These are phyloP conservation scores for Cordyceps cateniannulata DNA, from an alignment of 2,329 filamentous ascomycete genomes.

Conservation along the genomic window DNA sequence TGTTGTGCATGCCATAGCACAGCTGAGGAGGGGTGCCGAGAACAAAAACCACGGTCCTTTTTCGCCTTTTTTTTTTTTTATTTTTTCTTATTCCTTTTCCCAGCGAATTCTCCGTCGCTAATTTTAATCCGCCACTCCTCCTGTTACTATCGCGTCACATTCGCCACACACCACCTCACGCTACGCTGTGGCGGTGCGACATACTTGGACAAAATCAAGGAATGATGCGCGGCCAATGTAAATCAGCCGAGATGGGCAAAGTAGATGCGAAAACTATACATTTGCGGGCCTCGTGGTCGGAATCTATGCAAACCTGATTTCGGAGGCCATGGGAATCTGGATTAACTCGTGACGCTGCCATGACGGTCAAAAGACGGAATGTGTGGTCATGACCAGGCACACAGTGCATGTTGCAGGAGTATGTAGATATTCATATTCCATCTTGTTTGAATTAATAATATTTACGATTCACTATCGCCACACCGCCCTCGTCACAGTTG, in stretches of 20 bases:
- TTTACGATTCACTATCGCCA: not conserved
- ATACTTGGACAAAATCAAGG: not conserved
- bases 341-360: not conserved
- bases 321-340: not conserved
- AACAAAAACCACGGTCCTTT: not conserved
- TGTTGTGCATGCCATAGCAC: not conserved
- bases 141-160: too few species aligned
- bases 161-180: not conserved
- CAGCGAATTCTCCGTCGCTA: not conserved
- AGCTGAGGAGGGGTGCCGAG: not conserved
- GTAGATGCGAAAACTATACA: not conserved
- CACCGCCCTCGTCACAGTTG: not conserved
- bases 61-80: not conserved
- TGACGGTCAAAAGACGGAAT: not conserved
- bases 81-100: not conserved
- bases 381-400: too few species aligned
- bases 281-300: not conserved
- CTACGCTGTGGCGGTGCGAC: not conserved
- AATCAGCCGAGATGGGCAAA: not conserved
- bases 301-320: not conserved
- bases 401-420: too few species aligned
- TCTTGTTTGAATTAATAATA: too few species aligned
- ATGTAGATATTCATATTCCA: too few species aligned
- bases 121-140: not conserved
- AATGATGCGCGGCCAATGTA: not conserved